A percentile compares a stretch with the other conserved stretches of the same genome.
Conservation (phyloP, 23 red algal species). For the Gracilariopsis chorda region DNA sequence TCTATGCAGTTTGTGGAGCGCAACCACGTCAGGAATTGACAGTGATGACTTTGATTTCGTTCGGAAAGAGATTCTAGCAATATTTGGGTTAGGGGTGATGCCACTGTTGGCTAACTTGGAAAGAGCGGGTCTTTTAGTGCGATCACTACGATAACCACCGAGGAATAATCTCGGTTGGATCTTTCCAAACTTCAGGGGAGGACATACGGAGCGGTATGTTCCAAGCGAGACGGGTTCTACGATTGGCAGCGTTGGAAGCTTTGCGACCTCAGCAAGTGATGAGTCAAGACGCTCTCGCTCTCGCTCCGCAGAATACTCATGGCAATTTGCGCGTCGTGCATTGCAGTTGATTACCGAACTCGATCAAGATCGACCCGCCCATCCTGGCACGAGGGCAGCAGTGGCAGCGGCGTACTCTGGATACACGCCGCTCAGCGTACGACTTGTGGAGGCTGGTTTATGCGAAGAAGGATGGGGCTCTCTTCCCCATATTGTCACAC, state of each 20-base stretch:
- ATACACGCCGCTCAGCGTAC: conserved; percentile 64
- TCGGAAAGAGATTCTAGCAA: conserved; percentile 37
- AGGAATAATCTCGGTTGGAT: conserved; percentile 31
- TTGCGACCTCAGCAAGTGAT: not conserved
- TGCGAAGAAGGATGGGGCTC: conserved; percentile 49
- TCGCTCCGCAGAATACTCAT: conserved; percentile 46
- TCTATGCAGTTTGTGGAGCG: conserved; percentile 46
- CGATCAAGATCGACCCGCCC: conserved; percentile 26
- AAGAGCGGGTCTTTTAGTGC: conserved; percentile 29
- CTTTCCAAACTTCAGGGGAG: conserved; percentile 26
- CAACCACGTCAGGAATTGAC: conserved; percentile 45
- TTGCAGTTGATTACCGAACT: conserved; percentile 56
- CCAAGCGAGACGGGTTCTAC: conserved; percentile 18
- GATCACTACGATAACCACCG: conserved; percentile 27
- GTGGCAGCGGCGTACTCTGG: conserved; percentile 63
- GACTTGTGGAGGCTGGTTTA: conserved; percentile 59
- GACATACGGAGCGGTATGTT: conserved; percentile 3
- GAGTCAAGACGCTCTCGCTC: not conserved
- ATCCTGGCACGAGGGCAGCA: conserved; percentile 6
- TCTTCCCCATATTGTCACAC: conserved; percentile 49
- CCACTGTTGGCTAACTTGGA: conserved; percentile 50
- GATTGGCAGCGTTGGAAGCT: conserved; percentile 5
- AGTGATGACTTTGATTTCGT: conserved; percentile 48
- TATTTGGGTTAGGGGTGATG: conserved; percentile 46
- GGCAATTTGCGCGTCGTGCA: conserved; percentile 72